Percentiles rank a stretch among this genome's conserved stretches.
These are phyloP conservation scores for Microthlaspi erraticum DNA, from an alignment of 345 rosid species.

Conservation along the genomic window DNA sequence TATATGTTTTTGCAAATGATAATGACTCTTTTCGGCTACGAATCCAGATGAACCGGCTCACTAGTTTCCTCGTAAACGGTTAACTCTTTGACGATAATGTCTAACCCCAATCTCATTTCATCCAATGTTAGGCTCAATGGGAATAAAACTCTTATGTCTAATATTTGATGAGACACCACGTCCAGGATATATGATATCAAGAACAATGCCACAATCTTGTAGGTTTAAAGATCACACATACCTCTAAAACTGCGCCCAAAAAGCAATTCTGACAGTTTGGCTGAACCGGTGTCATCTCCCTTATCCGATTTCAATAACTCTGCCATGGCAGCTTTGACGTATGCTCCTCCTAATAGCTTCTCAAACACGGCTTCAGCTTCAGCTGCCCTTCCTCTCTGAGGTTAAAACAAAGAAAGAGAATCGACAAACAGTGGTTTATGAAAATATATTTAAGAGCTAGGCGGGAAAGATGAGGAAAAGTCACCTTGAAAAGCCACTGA, in stretches of 20 bases:
- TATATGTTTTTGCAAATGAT: constrained; percentile 33
- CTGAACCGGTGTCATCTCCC: constrained; percentile 70
- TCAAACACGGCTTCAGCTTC: constrained; percentile 90
- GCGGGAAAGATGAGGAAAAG: constrained; percentile 25
- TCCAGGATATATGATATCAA: constrained; percentile 11
- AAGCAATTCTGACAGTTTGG: constrained; percentile 70
- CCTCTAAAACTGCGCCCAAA: constrained; percentile 75
- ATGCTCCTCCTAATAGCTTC: constrained; percentile 74
- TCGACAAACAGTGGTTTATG: constrained; percentile 13
- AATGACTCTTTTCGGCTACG: neutral
- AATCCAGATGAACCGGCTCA: constrained; percentile 32
- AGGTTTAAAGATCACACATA: constrained; percentile 36
- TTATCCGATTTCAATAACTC: constrained; percentile 73
- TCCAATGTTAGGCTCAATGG: constrained; percentile 24
- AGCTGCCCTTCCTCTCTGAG: constrained; percentile 78
- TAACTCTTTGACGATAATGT: constrained; percentile 26
- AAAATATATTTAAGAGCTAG: constrained; percentile 7
- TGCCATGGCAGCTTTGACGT: constrained; percentile 77
- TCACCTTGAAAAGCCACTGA: constrained; percentile 95
- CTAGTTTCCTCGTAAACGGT: constrained; percentile 27
- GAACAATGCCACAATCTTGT: constrained; percentile 17
- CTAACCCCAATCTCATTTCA: constrained; percentile 31
- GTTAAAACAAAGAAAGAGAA: constrained; percentile 24
- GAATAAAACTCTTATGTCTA: constrained; percentile 29
- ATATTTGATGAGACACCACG: constrained; percentile 25